Evolutionary conservation across 176 grass and related monocot species (phyloP), one percentile per base, ranked within the genome.

Genomic region (Miscanthus lutarioriparius): DNA sequence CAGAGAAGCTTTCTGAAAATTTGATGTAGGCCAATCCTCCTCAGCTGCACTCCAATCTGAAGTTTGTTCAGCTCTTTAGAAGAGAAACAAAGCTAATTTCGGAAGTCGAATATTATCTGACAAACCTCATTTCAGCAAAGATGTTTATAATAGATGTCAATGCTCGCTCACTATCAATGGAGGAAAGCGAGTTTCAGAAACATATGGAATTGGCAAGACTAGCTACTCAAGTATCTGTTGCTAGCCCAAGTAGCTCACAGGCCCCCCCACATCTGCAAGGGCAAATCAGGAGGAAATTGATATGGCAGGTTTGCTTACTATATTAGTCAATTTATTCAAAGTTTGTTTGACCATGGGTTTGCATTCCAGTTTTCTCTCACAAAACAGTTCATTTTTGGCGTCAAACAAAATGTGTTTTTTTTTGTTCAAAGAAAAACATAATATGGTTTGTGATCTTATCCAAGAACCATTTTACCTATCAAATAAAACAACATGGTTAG

Each of bases 51-150:
- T 98, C 95, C 35, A 98, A 98, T 88, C 86, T 98, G 59, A 90
- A 95, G 86, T 98, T 86, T 85, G 65, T 98, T 74, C 92, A 97
- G 75, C 88, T 93, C 27, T 97, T 95, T 66, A 90, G 95, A 82
- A 97, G 91, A 65, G 81, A 91, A 73, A 82, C 92, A 44, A 97
- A 95, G 87, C 91, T 98, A 76, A 82, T 98, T 63, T 98, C 95
- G n/a, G 95, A 98, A 86, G 87, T 95, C 0, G 95, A 98, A 83
- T 98, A 98, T 64, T 98, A 95, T 82, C 85, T 98, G 54, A 95
- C 92, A 1, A 98, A 98, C 67, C 89, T 98, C 62, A 85, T 98
- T 74, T 98, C 92, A 56, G 80, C 87, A 85, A 89, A 97, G 90
- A 95, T 90, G 88, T 93, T 97, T 74, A 93, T 97, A 88, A 26